These are phyloP conservation scores for Capsella rubella DNA, from an alignment of 441 rosid genomes.

Conservation along the genomic window DNA sequence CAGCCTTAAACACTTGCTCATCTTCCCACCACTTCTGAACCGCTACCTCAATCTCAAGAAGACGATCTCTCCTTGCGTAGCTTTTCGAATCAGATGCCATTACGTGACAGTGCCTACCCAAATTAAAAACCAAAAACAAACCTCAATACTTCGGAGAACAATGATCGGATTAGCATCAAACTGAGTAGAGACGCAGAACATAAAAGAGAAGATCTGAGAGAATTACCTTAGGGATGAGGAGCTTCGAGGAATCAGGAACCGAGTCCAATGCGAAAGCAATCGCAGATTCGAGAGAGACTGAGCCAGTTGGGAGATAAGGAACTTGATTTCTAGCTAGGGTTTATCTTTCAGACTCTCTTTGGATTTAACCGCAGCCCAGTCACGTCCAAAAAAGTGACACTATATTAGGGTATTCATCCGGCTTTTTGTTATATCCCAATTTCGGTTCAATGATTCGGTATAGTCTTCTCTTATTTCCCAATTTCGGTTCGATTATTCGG, in stretches of 20 bases:
- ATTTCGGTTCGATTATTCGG: not conserved
- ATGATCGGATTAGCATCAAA: not conserved
- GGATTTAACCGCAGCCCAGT: too few relatives aligned
- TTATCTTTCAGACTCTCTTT: not conserved
- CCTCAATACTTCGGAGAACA: not conserved
- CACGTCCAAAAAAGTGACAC: too few relatives aligned
- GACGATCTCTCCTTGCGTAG: conserved; percentile 76
- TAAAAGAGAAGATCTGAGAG: not conserved
- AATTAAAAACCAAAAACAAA: conserved; percentile 5
- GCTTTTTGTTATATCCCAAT: too few relatives aligned
- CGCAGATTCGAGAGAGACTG: conserved; percentile 23
- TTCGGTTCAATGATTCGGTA: not conserved
- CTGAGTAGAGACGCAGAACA: not conserved
- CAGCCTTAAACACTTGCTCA: conserved; percentile 71
- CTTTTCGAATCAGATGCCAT: conserved; percentile 81
- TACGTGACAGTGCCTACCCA: conserved; percentile 53
- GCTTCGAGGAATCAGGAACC: conserved; percentile 13
- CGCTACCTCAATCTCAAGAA: conserved; percentile 67
- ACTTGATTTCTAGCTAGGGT: conserved; percentile 29
- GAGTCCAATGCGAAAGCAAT: conserved; percentile 28
- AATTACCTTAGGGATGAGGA: conserved; percentile 30
- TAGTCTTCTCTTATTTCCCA: not conserved
- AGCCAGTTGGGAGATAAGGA: conserved; percentile 33
- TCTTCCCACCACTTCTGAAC: conserved; percentile 77
- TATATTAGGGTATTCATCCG: too few relatives aligned